phyloP scores from a whole-genome alignment of 192 early-diverging fungal species.

The Dissophora ornata region DNA sequence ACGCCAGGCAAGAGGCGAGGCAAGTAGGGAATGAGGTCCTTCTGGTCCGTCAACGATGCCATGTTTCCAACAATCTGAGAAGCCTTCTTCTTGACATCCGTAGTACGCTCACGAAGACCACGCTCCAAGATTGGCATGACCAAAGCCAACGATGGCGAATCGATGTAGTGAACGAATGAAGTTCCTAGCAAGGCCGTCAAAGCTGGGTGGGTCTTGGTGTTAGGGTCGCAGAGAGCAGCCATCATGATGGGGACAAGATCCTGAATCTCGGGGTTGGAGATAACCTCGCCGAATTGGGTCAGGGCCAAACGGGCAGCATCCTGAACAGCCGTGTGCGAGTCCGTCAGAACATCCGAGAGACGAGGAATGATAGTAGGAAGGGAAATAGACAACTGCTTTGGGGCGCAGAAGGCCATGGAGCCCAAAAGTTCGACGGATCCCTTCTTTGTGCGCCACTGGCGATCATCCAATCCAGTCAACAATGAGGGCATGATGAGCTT shows the following conservation, averaged over 20 bases:
- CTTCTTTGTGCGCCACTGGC: slow-evolving; percentile 97
- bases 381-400: slow-evolving; percentile 91
- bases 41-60: slow-evolving; percentile 92
- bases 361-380: slow-evolving; percentile 93
- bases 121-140: slow-evolving; percentile 95
- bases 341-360: slow-evolving; percentile 90
- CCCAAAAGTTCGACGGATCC: slow-evolving; percentile 94
- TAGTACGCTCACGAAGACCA: slow-evolving; percentile 88
- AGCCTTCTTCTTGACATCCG: slow-evolving; percentile 93
- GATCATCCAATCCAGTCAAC: slow-evolving; percentile 86
- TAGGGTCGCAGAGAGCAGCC: slow-evolving; percentile 89
- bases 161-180: slow-evolving; percentile 98
- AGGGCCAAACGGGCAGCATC: slow-evolving; percentile 87
- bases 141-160: slow-evolving; percentile 94
- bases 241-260: slow-evolving; percentile 88
- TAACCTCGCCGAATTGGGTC: slow-evolving; percentile 91
- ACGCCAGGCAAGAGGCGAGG: slow-evolving; percentile 84
- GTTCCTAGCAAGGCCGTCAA: slow-evolving; percentile 90
- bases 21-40: slow-evolving; percentile 94
- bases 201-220: slow-evolving; percentile 84
- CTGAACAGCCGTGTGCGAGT: slow-evolving; percentile 93
- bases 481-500: slow-evolving; percentile 94
- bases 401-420: slow-evolving; percentile 95
- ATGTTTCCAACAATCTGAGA: slow-evolving; percentile 99
- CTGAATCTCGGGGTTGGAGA: slow-evolving; percentile 98